Conservation (phyloP, 208 protist species). For the Leishmania major region DNA sequence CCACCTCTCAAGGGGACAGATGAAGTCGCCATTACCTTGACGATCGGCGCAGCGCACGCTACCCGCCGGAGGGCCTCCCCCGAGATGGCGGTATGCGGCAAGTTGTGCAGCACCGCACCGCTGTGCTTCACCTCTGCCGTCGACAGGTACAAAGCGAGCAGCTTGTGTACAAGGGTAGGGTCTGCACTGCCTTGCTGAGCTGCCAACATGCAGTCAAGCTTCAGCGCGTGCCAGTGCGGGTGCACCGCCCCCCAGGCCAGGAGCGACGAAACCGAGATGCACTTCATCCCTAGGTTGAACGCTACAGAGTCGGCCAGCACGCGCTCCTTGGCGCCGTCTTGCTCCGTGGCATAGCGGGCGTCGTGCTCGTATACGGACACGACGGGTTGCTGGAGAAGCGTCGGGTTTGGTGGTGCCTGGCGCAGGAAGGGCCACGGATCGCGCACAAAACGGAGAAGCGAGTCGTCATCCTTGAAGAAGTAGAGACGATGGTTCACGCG, state of each 20-base stretch:
- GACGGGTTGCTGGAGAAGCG: slow-evolving; percentile 32
- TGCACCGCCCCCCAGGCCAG: slow-evolving; percentile 78
- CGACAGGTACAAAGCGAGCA: slow-evolving; percentile 60
- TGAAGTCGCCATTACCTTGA: slow-evolving; percentile 36
- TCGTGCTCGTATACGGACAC: slow-evolving; percentile 53
- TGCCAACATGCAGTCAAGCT: slow-evolving; percentile 48
- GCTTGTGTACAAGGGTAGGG: slow-evolving; percentile 40
- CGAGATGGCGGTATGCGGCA: slow-evolving; percentile 48
- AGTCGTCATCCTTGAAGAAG: slow-evolving; percentile 74
- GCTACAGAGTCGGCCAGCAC: slow-evolving; percentile 71
- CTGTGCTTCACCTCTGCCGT: slow-evolving; percentile 58
- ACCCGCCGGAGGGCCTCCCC: slow-evolving; percentile 27
- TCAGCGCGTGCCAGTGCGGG: slow-evolving; percentile 50
- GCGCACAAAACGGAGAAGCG: slow-evolving; percentile 57
- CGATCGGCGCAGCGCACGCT: slow-evolving; percentile 23
- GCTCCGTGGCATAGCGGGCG: slow-evolving; percentile 19
- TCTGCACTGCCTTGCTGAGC: slow-evolving; percentile 39
- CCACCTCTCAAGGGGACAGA: neutral
- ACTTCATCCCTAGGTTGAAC: slow-evolving; percentile 56
- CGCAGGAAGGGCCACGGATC: slow-evolving; percentile 78
- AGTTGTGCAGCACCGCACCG: slow-evolving; percentile 82
- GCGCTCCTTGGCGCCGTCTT: slow-evolving; percentile 47
- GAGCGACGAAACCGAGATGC: slow-evolving; percentile 75
- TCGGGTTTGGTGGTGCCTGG: slow-evolving; percentile 65
- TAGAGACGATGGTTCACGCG: slow-evolving; percentile 68